Conservation (phyloP, 768 basidiomycete genomes). For the Tubosaeta sp. region DNA sequence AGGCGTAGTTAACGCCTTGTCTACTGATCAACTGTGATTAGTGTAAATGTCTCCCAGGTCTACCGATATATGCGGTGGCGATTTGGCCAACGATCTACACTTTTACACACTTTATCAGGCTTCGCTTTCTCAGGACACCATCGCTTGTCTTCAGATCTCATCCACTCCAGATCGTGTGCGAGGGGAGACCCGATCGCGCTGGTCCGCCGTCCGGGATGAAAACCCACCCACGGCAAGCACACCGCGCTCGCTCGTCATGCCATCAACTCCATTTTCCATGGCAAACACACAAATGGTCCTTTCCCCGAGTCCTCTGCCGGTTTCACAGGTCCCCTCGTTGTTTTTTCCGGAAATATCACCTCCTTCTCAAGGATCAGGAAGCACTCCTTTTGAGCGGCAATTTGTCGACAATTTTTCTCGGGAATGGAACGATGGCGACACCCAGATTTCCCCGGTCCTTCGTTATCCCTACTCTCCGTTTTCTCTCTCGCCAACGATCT, state of each 20-base stretch:
- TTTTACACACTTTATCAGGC: constrained; percentile 4
- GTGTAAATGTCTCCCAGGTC: not conserved
- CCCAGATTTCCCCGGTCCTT: constrained; percentile 22
- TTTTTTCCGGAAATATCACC: constrained; percentile 25
- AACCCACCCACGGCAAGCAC: constrained; percentile 1
- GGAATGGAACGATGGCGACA: constrained; percentile 14
- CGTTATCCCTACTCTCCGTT: constrained; percentile 3
- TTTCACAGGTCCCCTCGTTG: constrained; percentile 15
- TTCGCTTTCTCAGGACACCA: constrained; percentile 1
- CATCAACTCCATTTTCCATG: constrained; percentile 11
- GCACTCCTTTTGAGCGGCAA: constrained; percentile 29
- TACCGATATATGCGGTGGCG: constrained; percentile 5
- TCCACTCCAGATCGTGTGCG: constrained; percentile 15
- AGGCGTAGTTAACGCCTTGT: not conserved
- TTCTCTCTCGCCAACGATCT: constrained; percentile 5
- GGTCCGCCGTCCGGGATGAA: not conserved
- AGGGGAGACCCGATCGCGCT: not conserved
- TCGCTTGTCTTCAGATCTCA: constrained; percentile 1
- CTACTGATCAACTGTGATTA: not conserved
- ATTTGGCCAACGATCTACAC: constrained; percentile 5
- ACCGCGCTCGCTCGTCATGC: constrained; percentile 7
- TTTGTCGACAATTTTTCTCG: constrained; percentile 19
- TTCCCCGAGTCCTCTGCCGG: constrained; percentile 27
- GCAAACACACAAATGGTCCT: constrained; percentile 14
- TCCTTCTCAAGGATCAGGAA: constrained; percentile 21